Evolutionary conservation across 805 yeast species (phyloP).

Genomic region (Yarrowia alimentaria): DNA sequence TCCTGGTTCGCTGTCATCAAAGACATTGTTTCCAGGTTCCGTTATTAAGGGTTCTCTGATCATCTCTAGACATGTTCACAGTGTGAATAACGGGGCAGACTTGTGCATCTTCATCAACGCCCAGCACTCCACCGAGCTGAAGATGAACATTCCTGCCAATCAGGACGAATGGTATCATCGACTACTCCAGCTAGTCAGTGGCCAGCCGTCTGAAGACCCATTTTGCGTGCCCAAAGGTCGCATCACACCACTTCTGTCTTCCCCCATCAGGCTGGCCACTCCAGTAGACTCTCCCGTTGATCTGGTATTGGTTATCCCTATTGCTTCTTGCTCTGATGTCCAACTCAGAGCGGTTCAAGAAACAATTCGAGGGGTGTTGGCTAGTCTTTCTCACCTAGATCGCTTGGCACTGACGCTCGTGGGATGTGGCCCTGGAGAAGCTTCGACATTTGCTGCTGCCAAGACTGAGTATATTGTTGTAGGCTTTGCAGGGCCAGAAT

Average conservation of each 20-base stretch:
- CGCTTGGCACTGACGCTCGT: slow-evolving; percentile 10
- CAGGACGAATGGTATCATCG: slow-evolving; percentile 6
- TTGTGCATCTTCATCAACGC: slow-evolving; percentile 6
- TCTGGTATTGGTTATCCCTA: slow-evolving; percentile 4
- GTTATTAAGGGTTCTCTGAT: slow-evolving; percentile 17
- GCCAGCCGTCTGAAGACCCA: neutral
- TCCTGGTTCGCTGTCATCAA: neutral
- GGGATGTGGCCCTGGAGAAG: slow-evolving; percentile 7
- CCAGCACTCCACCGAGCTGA: slow-evolving; percentile 6
- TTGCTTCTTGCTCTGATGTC: neutral
- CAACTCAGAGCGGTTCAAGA: slow-evolving; percentile 7
- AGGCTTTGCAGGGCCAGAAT: slow-evolving; percentile 8
- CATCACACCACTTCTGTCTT: neutral
- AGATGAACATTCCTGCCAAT: neutral
- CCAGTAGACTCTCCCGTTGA: slow-evolving; percentile 12
- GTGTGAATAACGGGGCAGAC: neutral
- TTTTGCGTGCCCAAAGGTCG: neutral
- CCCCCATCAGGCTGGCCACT: neutral
- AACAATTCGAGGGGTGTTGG: neutral
- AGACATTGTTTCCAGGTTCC: slow-evolving; percentile 12
- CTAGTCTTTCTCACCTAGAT: slow-evolving; percentile 2
- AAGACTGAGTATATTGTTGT: slow-evolving; percentile 7
- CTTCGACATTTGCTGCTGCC: neutral
- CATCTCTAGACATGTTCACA: slow-evolving; percentile 5
- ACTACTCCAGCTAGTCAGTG: neutral